phyloP scores from a whole-genome alignment of 352 stramenopile genomes.

The Globisporangium spiculum region DNA sequence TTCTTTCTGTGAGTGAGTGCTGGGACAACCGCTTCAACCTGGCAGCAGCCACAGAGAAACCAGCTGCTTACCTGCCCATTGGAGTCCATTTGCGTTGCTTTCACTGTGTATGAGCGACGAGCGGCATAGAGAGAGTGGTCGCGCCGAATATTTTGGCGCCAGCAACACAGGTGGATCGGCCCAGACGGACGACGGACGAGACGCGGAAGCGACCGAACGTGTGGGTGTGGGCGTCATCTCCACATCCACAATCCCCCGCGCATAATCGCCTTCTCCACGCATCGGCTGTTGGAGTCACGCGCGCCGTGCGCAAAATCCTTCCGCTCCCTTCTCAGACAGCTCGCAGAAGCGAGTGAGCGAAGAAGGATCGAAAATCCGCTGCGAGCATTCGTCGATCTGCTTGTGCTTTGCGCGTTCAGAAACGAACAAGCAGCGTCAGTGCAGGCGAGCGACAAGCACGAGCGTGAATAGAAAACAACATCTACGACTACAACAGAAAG shows the following conservation, averaged over 20 bases:
- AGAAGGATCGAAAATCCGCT: background rate
- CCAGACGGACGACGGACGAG: background rate
- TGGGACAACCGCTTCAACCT: conserved; percentile 15
- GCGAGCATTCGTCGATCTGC: background rate
- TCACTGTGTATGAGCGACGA: background rate
- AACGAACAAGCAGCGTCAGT: background rate
- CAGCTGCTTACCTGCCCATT: background rate
- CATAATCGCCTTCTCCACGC: background rate
- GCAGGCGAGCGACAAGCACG: background rate
- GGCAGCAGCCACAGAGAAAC: conserved; percentile 7
- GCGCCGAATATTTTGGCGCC: conserved; percentile 10
- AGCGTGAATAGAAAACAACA: background rate
- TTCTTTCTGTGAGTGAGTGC: conserved; percentile 3
- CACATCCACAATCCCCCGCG: background rate
- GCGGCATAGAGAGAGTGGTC: conserved; percentile 4
- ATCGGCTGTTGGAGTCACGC: background rate
- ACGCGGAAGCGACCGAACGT: background rate
- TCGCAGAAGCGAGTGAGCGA: background rate
- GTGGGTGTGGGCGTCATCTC: conserved; percentile 3
- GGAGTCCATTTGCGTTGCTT: background rate
- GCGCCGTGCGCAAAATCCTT: background rate
- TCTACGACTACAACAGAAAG: background rate
- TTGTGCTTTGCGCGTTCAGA: background rate
- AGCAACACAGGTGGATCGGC: conserved; percentile 5
- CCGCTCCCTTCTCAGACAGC: conserved; percentile 1